These are phyloP conservation scores for Apiospora kogelbergensis DNA, from an alignment of 2,329 filamentous ascomycete genomes.

Conservation along the genomic window DNA sequence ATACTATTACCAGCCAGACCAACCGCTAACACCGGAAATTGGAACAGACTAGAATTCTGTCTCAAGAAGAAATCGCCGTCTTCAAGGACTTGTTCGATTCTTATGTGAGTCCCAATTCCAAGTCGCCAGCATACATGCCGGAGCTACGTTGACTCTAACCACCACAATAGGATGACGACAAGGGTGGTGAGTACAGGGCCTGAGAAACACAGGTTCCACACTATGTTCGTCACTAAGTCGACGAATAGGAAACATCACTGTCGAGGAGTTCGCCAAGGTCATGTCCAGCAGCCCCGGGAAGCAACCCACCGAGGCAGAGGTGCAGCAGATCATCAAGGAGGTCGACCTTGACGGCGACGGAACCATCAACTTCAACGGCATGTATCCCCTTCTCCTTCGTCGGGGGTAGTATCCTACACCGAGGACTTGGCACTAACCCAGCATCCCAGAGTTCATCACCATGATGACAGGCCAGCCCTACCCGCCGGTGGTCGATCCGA, in stretches of 20 bases:
- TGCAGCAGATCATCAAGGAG: conserved; percentile 37
- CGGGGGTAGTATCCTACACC: too few relatives aligned
- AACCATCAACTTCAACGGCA: conserved; percentile 40
- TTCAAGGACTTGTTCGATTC: conserved; percentile 32
- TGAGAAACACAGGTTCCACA: neutral
- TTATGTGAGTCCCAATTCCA: conserved; percentile 21
- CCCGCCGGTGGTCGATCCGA: conserved; percentile 26
- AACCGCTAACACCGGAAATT: neutral
- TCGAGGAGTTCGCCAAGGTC: conserved; percentile 38
- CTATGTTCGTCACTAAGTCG: neutral
- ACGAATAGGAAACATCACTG: conserved; percentile 32
- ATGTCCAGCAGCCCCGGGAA: conserved; percentile 33
- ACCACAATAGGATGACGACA: conserved; percentile 23
- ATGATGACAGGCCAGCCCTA: conserved; percentile 41
- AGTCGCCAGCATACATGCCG: neutral
- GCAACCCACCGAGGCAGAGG: conserved; percentile 32
- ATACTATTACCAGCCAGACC: neutral
- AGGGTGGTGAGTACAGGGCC: conserved; percentile 24
- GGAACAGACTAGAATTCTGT: conserved; percentile 23
- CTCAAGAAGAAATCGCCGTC: conserved; percentile 27
- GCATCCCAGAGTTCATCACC: conserved; percentile 36
- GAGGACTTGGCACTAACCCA: neutral
- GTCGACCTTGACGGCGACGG: conserved; percentile 40
- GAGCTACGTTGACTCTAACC: neutral
- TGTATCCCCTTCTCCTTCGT: neutral